Conservation (phyloP, 73 alveolate species). For the Uronychia binucleata region DNA sequence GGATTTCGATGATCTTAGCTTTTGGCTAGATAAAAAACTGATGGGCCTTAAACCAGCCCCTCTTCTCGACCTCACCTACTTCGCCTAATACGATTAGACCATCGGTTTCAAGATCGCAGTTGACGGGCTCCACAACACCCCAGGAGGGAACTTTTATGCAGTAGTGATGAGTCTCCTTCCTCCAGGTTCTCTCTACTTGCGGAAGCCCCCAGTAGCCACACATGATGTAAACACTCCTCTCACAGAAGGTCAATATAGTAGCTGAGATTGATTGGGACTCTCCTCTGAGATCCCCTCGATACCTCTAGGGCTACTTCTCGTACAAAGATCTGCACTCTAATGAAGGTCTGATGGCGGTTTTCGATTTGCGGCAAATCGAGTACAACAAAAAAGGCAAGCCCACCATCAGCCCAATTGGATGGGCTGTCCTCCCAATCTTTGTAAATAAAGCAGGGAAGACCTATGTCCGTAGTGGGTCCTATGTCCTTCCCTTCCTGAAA, state of each 20-base stretch:
- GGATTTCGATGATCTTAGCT: conserved; percentile 17
- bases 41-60: neutral
- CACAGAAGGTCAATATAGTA: conserved; percentile 32
- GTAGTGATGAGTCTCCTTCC: conserved; percentile 52
- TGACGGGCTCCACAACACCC: conserved; percentile 77
- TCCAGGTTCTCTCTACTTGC: conserved; percentile 59
- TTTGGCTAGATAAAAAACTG: neutral
- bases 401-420: conserved; percentile 73
- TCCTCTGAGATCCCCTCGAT: conserved; percentile 35
- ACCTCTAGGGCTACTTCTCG: conserved; percentile 30
- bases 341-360: conserved; percentile 28
- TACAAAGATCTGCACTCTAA: conserved; percentile 40
- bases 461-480: conserved; percentile 67
- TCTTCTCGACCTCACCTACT: conserved; percentile 14
- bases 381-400: conserved; percentile 59
- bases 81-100: conserved; percentile 57
- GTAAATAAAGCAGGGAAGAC: conserved; percentile 63
- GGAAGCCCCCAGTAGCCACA: conserved; percentile 23
- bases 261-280: conserved; percentile 57
- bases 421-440: conserved; percentile 79
- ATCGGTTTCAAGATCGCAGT: conserved; percentile 82
- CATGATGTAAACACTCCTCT: neutral
- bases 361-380: conserved; percentile 49
- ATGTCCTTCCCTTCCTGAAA: neutral
- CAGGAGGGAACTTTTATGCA: conserved; percentile 38